Conservation (phyloP, 306 rosid species). For the Corylus avellana region DNA sequence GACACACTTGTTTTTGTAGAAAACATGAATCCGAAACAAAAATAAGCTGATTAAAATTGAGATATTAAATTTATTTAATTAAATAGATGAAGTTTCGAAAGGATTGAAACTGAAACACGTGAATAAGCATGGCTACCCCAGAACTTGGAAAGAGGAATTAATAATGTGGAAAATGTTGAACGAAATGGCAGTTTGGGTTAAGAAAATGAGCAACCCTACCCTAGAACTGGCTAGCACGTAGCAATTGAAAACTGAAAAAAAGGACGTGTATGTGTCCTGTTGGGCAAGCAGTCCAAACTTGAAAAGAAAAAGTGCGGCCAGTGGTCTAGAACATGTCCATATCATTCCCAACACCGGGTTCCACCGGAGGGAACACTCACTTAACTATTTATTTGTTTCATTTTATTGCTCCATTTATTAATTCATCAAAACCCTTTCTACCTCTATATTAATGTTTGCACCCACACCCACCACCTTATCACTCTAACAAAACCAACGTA, state of each 20-base stretch:
- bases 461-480: neutral
- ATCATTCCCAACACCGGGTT: slow-evolving; percentile 56
- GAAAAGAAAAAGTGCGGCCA: slow-evolving; percentile 16
- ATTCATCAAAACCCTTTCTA: neutral
- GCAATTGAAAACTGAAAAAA: slow-evolving; percentile 11
- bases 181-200: neutral
- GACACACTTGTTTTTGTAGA: too few species aligned
- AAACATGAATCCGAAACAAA: too few species aligned
- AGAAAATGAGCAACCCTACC: neutral
- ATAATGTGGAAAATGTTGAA: neutral
- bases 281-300: neutral
- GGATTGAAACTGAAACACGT: too few species aligned
- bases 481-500: slow-evolving; percentile 22
- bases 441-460: neutral
- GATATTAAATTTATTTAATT: too few species aligned
- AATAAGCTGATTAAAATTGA: too few species aligned
- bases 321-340: slow-evolving; percentile 26
- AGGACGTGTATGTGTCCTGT: neutral
- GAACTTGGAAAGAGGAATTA: neutral
- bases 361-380: slow-evolving; percentile 50
- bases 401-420: neutral
- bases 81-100: too few species aligned
- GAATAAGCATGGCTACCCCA: too few species aligned
- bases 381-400: slow-evolving; percentile 23
- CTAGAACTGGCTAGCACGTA: too few species aligned